Conservation (phyloP, 1,284 basidiomycete species). For the Boletus mariae region DNA sequence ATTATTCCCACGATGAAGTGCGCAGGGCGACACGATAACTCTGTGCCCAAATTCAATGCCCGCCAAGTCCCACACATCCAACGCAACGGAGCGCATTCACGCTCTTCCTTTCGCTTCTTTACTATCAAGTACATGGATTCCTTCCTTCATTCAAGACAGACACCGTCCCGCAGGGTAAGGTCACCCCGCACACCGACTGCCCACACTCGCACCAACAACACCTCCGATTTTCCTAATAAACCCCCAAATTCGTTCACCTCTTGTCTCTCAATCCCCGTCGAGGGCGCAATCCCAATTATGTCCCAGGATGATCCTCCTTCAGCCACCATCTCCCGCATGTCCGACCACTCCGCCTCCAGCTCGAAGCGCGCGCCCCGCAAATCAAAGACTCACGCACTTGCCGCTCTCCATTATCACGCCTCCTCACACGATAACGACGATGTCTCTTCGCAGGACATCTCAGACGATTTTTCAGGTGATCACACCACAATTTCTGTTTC, state of each 20-base stretch:
- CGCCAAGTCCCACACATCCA: slow-evolving; percentile 36
- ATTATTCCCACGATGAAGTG: slow-evolving; percentile 32
- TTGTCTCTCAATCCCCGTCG: slow-evolving; percentile 49
- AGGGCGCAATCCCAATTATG: slow-evolving; percentile 45
- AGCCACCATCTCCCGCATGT: slow-evolving; percentile 17
- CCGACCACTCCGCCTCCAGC: slow-evolving; percentile 36
- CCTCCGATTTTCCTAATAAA: slow-evolving; percentile 39
- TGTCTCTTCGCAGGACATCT: slow-evolving; percentile 37
- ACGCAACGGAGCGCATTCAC: slow-evolving; percentile 18
- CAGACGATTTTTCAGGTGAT: slow-evolving; percentile 47
- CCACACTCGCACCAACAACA: slow-evolving; percentile 25
- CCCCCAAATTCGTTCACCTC: slow-evolving; percentile 44
- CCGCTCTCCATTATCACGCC: slow-evolving; percentile 66
- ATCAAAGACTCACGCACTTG: slow-evolving; percentile 81
- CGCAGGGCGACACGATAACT: slow-evolving; percentile 35
- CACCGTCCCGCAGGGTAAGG: slow-evolving; percentile 31
- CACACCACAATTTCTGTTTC: slow-evolving; percentile 57
- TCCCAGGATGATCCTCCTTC: slow-evolving; percentile 26
- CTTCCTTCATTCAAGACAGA: slow-evolving; percentile 17
- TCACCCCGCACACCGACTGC: slow-evolving; percentile 29
- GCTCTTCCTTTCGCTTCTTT: slow-evolving; percentile 9
- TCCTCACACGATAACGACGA: slow-evolving; percentile 50
- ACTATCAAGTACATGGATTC: slow-evolving; percentile 7
- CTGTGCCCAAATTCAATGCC: slow-evolving; percentile 40
- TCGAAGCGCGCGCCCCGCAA: slow-evolving; percentile 72